Evolutionary conservation across 176 grass and related monocot genomes (phyloP).

Genomic region (Ensete glaucum): DNA sequence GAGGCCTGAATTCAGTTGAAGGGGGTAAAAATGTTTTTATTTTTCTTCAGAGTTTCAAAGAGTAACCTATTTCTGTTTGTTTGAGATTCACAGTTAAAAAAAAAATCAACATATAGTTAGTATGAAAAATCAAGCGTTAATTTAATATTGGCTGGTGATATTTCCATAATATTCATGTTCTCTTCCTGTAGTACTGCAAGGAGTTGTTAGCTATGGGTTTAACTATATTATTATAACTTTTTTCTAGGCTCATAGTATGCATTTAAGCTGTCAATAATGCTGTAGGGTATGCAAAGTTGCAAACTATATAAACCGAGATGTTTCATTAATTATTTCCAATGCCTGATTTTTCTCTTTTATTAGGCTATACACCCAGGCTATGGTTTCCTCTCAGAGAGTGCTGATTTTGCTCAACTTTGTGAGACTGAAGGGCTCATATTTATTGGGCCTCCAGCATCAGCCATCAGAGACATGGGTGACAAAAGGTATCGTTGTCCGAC

Average conservation of each 20-base stretch:
- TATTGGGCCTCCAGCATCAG: conserved; percentile 78
- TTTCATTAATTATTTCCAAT: background rate
- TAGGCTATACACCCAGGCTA: conserved; percentile 91
- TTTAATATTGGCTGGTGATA: background rate
- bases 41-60: too few relatives aligned
- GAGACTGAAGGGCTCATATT: conserved; percentile 68
- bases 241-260: background rate
- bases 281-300: background rate
- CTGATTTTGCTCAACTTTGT: conserved; percentile 80
- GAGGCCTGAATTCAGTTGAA: background rate
- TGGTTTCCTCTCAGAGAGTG: conserved; percentile 93
- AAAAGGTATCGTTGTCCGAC: conserved; percentile 49
- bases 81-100: too few relatives aligned
- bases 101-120: too few relatives aligned
- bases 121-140: too few relatives aligned
- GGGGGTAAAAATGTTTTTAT: too few relatives aligned
- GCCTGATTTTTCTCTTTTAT: conserved; percentile 1
- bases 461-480: conserved; percentile 87
- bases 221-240: background rate
- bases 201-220: background rate
- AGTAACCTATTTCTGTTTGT: too few relatives aligned
- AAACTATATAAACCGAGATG: background rate
- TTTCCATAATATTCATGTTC: background rate
- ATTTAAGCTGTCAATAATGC: background rate
- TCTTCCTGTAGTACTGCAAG: background rate